These are phyloP conservation scores for Cryphonectria parasitica DNA, from an alignment of 2,329 filamentous ascomycete species.

Conservation along the genomic window DNA sequence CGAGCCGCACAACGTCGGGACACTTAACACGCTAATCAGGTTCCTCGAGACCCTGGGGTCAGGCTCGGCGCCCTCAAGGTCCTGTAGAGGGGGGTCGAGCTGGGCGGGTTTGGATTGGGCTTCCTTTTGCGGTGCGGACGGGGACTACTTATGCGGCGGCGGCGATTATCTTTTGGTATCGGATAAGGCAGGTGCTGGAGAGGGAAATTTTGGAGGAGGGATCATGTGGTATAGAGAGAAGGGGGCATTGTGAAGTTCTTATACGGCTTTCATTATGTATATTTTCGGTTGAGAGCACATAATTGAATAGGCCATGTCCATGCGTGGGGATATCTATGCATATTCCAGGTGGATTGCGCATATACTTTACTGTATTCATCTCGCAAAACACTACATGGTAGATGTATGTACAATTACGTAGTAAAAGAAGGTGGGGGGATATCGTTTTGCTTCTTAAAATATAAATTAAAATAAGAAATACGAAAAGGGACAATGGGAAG, in stretches of 20 bases:
- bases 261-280: no score
- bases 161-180: slow-evolving; percentile 38
- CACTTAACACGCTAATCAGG: slow-evolving; percentile 56
- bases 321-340: no score
- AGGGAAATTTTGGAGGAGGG: slow-evolving; percentile 8
- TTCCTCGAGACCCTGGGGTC: slow-evolving; percentile 54
- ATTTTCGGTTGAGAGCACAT: no score
- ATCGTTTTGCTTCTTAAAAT: neutral
- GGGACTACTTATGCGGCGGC: slow-evolving; percentile 38
- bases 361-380: no score
- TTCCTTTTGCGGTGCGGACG: slow-evolving; percentile 51
- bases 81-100: slow-evolving; percentile 49
- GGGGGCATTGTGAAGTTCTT: no score
- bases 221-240: neutral
- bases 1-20: slow-evolving; percentile 56
- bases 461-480: neutral
- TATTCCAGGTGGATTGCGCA: neutral
- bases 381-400: no score
- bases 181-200: slow-evolving; percentile 29
- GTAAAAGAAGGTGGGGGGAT: neutral
- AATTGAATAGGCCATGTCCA: no score
- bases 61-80: slow-evolving; percentile 52
- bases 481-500: neutral
- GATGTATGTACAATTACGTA: neutral
- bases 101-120: slow-evolving; percentile 52